Conservation (phyloP, 2,329 filamentous ascomycete species). For the Microcyclosporella mali region DNA sequence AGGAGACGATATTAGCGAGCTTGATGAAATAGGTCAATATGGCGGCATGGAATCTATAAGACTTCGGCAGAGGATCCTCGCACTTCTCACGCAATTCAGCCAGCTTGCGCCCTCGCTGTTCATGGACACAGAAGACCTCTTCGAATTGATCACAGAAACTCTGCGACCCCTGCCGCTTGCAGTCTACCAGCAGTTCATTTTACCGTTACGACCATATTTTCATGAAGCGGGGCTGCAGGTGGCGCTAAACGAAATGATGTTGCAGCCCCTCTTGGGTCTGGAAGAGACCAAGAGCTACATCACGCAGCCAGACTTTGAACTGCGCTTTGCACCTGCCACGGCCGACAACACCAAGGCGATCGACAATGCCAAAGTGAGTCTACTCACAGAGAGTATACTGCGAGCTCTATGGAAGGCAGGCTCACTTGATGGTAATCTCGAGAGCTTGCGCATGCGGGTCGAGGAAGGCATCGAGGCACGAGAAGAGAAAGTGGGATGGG, state of each 20-base stretch:
- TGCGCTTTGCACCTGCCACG: conserved; percentile 60
- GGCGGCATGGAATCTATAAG: conserved; percentile 50
- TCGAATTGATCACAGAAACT: conserved; percentile 52
- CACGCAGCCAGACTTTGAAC: conserved; percentile 45
- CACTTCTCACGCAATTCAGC: conserved; percentile 38
- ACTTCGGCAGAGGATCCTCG: conserved; percentile 58
- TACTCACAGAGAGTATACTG: conserved; percentile 61
- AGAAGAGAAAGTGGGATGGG: conserved; percentile 40
- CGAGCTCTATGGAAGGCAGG: conserved; percentile 43
- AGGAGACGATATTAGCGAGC: conserved; percentile 1
- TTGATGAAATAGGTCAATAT: conserved; percentile 11
- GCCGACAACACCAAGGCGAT: conserved; percentile 55
- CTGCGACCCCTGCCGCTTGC: conserved; percentile 54
- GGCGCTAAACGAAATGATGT: conserved; percentile 49
- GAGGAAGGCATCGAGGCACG: conserved; percentile 49
- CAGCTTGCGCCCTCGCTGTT: conserved; percentile 35
- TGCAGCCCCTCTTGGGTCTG: conserved; percentile 45
- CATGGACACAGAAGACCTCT: conserved; percentile 51
- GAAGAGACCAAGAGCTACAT: conserved; percentile 40
- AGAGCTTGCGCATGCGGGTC: conserved; percentile 33
- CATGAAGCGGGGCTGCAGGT: conserved; percentile 37
- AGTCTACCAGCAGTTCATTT: conserved; percentile 52
- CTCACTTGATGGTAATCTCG: conserved; percentile 17
- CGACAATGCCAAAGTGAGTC: conserved; percentile 67
- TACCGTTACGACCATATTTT: conserved; percentile 34